Evolutionary conservation across 805 yeast genomes (phyloP), one percentile per base, ranked within the genome.

Genomic region (Candida palmyrensis): DNA sequence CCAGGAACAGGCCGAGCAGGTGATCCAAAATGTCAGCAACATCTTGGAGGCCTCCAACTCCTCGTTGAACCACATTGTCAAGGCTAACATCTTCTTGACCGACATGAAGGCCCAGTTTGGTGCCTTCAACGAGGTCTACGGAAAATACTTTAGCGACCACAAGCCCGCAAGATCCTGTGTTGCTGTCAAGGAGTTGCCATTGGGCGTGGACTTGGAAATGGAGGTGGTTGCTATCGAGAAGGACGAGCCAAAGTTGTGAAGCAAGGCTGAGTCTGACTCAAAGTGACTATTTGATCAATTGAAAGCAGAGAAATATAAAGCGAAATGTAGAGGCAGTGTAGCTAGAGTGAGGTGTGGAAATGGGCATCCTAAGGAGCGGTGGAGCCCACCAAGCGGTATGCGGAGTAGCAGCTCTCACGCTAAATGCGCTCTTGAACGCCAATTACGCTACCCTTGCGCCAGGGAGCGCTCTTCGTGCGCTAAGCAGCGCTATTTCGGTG

Each of bases 131-230:
- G 73, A 70, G 45, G 95, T 85, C 33, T 92, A 92, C 65, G 78
- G 77, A 39, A 72, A 79, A 60, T 80, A 83, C 64, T 86, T 86
- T 68, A 72, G 57, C 52, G 68, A 62, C 29, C 90, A 82, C 66
- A 82, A 82, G 59, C 97, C 98, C 27, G 97, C 97, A 25, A 86
- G 98, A 75, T 85, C 97, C 2, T 92, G 97, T 71, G 95, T 92
- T 49, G 97, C 97, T 28, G 97, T 89, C 42, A 81, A 79, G 62
- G 79, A 77, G 42, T 79, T 92, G 49, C 98, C 98, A 40, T 75
- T 92, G 59, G 87, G 87, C 40, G 86, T 79, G 41, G 84, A 77
- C 41, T 71, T 87, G 49, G 98, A 92, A 70, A 75, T 92, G 66
- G 98, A 90, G 69, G 89, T 83, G 42, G 68, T 92, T 64, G 98